These are phyloP conservation scores for Lactifluus echinatus DNA, from an alignment of 768 basidiomycete genomes.

Conservation along the genomic window DNA sequence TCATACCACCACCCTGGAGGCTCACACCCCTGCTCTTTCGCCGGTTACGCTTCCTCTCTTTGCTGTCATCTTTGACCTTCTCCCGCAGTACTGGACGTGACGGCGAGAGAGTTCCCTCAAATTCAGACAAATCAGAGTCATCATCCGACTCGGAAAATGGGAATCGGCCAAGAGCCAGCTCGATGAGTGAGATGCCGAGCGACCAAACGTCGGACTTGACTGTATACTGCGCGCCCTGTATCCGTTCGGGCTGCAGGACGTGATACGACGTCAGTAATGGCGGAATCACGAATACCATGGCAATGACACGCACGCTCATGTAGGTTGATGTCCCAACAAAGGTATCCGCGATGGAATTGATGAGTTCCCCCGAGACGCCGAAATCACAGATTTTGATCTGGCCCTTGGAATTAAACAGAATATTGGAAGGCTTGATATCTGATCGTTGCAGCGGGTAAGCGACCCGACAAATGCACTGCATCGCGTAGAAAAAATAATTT, in stretches of 20 bases:
- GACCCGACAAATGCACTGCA: background rate
- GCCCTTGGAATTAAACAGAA: conserved; percentile 87
- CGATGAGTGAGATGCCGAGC: conserved; percentile 91
- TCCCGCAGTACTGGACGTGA: conserved; percentile 47
- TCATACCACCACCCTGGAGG: conserved; percentile 90
- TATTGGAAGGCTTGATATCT: conserved; percentile 99
- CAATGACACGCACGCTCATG: conserved; percentile 76
- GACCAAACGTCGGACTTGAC: conserved; percentile 99
- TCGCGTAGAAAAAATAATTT: background rate
- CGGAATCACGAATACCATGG: conserved; percentile 11
- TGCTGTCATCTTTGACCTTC: conserved; percentile 30
- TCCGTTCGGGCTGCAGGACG: conserved; percentile 80
- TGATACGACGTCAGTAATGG: conserved; percentile 11
- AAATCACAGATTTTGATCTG: conserved; percentile 99
- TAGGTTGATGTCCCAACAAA: conserved; percentile 99
- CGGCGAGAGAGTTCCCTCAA: conserved; percentile 76
- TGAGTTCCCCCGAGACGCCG: conserved; percentile 96
- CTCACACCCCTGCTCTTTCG: conserved; percentile 88
- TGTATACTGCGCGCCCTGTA: conserved; percentile 96
- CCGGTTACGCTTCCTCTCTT: conserved; percentile 62
- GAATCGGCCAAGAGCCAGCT: conserved; percentile 94
- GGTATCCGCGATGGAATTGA: conserved; percentile 98
- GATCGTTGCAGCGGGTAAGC: background rate
- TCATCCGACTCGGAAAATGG: conserved; percentile 82
- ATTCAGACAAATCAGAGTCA: conserved; percentile 68